These are phyloP conservation scores for Massarina eburnea DNA, from an alignment of 2,329 filamentous ascomycete genomes.

Conservation along the genomic window DNA sequence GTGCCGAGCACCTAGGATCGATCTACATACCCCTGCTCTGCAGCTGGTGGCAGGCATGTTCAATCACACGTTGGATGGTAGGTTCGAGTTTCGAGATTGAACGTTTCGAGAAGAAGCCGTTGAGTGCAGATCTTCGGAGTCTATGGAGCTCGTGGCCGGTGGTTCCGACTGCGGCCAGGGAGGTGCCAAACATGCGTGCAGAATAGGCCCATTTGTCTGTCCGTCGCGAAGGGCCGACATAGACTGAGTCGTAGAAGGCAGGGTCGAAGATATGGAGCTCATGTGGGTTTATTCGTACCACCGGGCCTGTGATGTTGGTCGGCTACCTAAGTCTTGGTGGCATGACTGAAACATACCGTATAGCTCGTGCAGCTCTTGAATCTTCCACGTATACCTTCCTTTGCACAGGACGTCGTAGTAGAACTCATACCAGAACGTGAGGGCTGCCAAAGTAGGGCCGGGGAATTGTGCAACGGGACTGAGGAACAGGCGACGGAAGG, in stretches of 20 bases:
- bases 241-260: conserved; percentile 24
- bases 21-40: conserved; percentile 7
- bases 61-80: conserved; percentile 4
- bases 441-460: conserved; percentile 24
- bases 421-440: conserved; percentile 31
- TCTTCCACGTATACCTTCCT: conserved; percentile 21
- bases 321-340: background rate
- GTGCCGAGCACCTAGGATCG: too few species aligned
- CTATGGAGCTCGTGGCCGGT: conserved; percentile 26
- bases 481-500: conserved; percentile 22
- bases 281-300: conserved; percentile 24
- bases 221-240: conserved; percentile 14
- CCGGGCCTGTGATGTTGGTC: conserved; percentile 14
- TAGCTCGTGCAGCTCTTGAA: conserved; percentile 18
- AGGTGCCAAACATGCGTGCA: conserved; percentile 23
- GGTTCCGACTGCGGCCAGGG: conserved; percentile 19
- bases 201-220: conserved; percentile 25
- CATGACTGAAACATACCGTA: conserved; percentile 15
- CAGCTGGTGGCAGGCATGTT: conserved; percentile 9
- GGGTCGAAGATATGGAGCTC: conserved; percentile 19
- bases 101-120: conserved; percentile 30
- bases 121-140: conserved; percentile 23
- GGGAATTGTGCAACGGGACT: conserved; percentile 22
- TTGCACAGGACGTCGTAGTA: conserved; percentile 24
- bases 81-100: conserved; percentile 5